These are phyloP conservation scores for Calonectria pseudoturangicola DNA, from an alignment of 2,329 filamentous ascomycete species.

Conservation along the genomic window DNA sequence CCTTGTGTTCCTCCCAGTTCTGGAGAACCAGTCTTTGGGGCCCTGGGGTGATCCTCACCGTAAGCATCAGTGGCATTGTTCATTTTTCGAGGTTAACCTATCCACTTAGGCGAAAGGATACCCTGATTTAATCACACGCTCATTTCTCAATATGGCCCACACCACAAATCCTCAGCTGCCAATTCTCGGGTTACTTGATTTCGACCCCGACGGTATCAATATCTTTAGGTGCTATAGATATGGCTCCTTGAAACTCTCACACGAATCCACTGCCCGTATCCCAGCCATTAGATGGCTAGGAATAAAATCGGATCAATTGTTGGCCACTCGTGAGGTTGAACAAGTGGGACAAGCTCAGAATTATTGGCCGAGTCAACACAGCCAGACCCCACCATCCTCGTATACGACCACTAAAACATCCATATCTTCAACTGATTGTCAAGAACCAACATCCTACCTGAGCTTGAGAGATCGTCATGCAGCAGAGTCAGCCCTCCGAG, in stretches of 20 bases:
- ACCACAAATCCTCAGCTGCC: slow-evolving; percentile 68
- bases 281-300: slow-evolving; percentile 80
- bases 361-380: not conserved
- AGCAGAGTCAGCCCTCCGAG: slow-evolving; percentile 72
- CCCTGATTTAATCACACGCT: slow-evolving; percentile 82
- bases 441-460: slow-evolving; percentile 62
- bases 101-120: slow-evolving; percentile 84
- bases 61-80: slow-evolving; percentile 56
- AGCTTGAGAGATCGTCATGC: slow-evolving; percentile 74
- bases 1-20: slow-evolving; percentile 74
- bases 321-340: slow-evolving; percentile 38
- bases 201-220: slow-evolving; percentile 83
- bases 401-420: slow-evolving; percentile 32
- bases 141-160: slow-evolving; percentile 76
- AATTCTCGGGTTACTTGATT: slow-evolving; percentile 81
- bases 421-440: slow-evolving; percentile 54
- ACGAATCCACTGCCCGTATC: slow-evolving; percentile 73
- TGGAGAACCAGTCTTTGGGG: slow-evolving; percentile 70
- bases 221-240: slow-evolving; percentile 85
- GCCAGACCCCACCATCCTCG: slow-evolving; percentile 35
- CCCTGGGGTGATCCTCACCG: slow-evolving; percentile 81
- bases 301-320: slow-evolving; percentile 67
- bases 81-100: not conserved
- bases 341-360: not conserved
- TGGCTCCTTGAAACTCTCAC: slow-evolving; percentile 77